A percentile compares a stretch with the other conserved stretches of the same genome.
Conservation (phyloP, 768 basidiomycete genomes). For the Dentipellis sp. region DNA sequence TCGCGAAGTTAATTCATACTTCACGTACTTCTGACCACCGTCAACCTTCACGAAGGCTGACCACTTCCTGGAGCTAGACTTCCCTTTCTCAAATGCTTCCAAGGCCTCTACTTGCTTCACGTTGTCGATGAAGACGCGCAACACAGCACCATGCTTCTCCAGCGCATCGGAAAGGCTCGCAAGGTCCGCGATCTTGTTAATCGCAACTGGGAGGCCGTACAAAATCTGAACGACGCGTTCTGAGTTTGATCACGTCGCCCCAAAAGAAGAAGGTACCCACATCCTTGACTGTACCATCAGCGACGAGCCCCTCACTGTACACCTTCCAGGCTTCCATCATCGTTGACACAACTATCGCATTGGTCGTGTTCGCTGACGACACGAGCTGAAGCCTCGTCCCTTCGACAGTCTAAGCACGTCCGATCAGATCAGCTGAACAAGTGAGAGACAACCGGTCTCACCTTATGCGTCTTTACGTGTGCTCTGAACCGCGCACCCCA, state of each 20-base stretch:
- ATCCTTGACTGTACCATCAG: slow-evolving; percentile 69
- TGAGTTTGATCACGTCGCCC: not conserved
- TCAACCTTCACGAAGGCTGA: slow-evolving; percentile 77
- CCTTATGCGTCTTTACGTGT: slow-evolving; percentile 84
- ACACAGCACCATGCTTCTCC: slow-evolving; percentile 40
- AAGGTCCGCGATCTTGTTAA: slow-evolving; percentile 67
- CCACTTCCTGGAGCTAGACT: slow-evolving; percentile 42
- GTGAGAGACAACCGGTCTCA: slow-evolving; percentile 14
- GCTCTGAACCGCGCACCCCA: slow-evolving; percentile 71
- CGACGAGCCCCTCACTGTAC: slow-evolving; percentile 53
- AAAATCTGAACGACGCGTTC: slow-evolving; percentile 45
- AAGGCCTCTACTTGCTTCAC: slow-evolving; percentile 60
- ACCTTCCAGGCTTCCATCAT: slow-evolving; percentile 77
- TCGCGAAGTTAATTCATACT: not conserved
- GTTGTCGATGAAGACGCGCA: slow-evolving; percentile 71
- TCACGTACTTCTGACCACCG: slow-evolving; percentile 63
- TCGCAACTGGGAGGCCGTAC: slow-evolving; percentile 65
- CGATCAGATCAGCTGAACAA: not conserved
- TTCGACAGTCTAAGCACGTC: slow-evolving; percentile 47
- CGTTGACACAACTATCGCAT: slow-evolving; percentile 73
- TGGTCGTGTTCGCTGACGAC: slow-evolving; percentile 41
- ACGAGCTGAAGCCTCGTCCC: slow-evolving; percentile 62
- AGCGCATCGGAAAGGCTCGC: slow-evolving; percentile 49
- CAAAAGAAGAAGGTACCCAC: slow-evolving; percentile 19
- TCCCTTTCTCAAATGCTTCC: slow-evolving; percentile 45